Evolutionary conservation across 495 filamentous ascomycete genomes (phyloP).

Genomic region (Neohortaea acidophila): DNA sequence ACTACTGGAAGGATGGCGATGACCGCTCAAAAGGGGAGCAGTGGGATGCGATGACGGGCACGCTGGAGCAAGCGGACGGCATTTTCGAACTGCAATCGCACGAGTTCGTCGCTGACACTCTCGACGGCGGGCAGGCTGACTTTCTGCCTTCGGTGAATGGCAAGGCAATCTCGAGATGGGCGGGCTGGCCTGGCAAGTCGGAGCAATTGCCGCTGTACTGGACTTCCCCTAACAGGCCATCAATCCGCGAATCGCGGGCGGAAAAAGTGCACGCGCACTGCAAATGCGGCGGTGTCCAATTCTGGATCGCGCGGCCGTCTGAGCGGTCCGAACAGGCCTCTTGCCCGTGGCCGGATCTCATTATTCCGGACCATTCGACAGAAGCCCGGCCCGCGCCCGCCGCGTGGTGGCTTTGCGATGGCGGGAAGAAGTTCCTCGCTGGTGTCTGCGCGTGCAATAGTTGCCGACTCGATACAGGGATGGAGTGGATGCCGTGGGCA

Average conservation of each 20-base stretch:
- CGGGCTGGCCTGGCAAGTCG: slow-evolving; percentile 6
- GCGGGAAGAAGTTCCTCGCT: slow-evolving; percentile 40
- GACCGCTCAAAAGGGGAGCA: slow-evolving; percentile 5
- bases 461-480: slow-evolving; percentile 47
- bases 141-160: slow-evolving; percentile 29
- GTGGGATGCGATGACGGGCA: slow-evolving; percentile 32
- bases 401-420: slow-evolving; percentile 38
- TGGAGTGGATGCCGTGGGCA: slow-evolving; percentile 53
- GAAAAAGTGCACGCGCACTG: slow-evolving; percentile 27
- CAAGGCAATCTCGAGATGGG: slow-evolving; percentile 16
- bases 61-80: slow-evolving; percentile 27
- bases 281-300: slow-evolving; percentile 32
- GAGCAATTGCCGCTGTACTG: slow-evolving; percentile 18
- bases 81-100: slow-evolving; percentile 32
- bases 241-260: not conserved
- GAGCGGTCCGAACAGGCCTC: slow-evolving; percentile 12
- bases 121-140: slow-evolving; percentile 42
- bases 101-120: slow-evolving; percentile 34
- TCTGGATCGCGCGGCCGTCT: slow-evolving; percentile 31
- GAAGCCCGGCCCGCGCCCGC: slow-evolving; percentile 34
- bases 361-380: slow-evolving; percentile 34
- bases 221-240: slow-evolving; percentile 5
- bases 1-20: slow-evolving; percentile 2
- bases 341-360: slow-evolving; percentile 40
- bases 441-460: slow-evolving; percentile 50